These are phyloP conservation scores for Phanerodontia chrysosporium DNA, from an alignment of 768 basidiomycete species.

Conservation along the genomic window DNA sequence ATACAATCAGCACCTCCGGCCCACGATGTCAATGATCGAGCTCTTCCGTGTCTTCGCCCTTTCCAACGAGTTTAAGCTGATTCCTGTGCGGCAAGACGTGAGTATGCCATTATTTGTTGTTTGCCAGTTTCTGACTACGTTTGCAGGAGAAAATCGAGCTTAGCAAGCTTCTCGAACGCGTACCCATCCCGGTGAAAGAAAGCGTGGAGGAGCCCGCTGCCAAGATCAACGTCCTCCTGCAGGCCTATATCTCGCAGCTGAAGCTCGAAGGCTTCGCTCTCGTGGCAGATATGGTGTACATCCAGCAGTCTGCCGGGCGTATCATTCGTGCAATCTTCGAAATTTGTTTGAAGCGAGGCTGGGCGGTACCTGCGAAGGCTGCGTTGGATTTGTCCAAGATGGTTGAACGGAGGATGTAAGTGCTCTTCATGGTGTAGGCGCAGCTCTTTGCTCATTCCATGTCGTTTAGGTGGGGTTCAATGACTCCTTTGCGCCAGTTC, in stretches of 20 bases:
- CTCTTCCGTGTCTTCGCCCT: slow-evolving; percentile 94
- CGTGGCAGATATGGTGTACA: slow-evolving; percentile 91
- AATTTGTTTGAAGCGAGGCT: slow-evolving; percentile 96
- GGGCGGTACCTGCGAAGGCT: slow-evolving; percentile 90
- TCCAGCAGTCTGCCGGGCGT: slow-evolving; percentile 94
- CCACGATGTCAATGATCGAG: slow-evolving; percentile 85
- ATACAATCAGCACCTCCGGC: slow-evolving; percentile 90
- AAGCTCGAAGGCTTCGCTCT: slow-evolving; percentile 91
- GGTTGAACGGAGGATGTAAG: slow-evolving; percentile 76
- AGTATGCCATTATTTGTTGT: background rate
- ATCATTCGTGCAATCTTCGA: slow-evolving; percentile 97
- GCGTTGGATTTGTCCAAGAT: slow-evolving; percentile 95
- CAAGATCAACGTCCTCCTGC: slow-evolving; percentile 94
- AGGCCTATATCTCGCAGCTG: slow-evolving; percentile 90
- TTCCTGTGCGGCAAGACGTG: slow-evolving; percentile 77
- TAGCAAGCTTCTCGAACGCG: slow-evolving; percentile 84
- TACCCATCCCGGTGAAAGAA: slow-evolving; percentile 97
- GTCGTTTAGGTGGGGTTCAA: slow-evolving; percentile 72
- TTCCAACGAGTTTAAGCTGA: slow-evolving; percentile 91
- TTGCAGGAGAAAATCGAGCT: slow-evolving; percentile 81
- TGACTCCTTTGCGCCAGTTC: slow-evolving; percentile 97
- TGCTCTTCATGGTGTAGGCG: slow-evolving; percentile 27
- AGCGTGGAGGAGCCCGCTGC: slow-evolving; percentile 93
- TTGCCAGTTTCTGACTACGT: background rate
- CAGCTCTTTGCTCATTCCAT: background rate